A percentile compares a stretch with the other conserved stretches of the same genome.
Evolutionary conservation across 257 asterid species (phyloP).

Genomic region (Leonotis leonurus): DNA sequence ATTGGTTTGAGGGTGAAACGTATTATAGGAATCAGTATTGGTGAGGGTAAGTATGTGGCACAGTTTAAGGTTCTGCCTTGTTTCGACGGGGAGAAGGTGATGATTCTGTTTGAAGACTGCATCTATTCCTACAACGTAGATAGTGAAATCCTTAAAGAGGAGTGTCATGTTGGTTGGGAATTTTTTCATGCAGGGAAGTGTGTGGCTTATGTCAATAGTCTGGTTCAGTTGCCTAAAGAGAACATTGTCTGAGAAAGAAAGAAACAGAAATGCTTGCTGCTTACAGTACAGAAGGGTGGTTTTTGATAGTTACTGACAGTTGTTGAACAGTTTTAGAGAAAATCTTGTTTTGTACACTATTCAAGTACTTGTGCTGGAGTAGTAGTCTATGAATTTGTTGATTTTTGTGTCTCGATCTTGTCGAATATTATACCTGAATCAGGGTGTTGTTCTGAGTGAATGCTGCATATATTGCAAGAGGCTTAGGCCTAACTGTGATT

Average conservation of each 20-base stretch:
- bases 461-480: no score
- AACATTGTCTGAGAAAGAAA: background rate
- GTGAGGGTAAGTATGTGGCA: background rate
- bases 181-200: background rate
- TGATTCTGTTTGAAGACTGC: conserved; percentile 16
- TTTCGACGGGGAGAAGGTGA: conserved; percentile 21
- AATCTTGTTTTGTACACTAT: background rate
- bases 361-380: background rate
- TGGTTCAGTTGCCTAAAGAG: conserved; percentile 22
- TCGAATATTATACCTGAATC: no score
- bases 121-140: conserved; percentile 19
- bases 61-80: conserved; percentile 22
- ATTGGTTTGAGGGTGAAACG: conserved; percentile 24
- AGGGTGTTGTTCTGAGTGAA: no score
- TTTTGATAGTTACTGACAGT: no score
- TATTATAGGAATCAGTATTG: conserved; percentile 6
- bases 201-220: conserved; percentile 42
- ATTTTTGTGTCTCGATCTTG: background rate
- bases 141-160: conserved; percentile 3
- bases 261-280: background rate
- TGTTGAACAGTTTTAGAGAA: background rate
- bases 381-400: background rate
- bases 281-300: background rate
- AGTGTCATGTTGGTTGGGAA: background rate
- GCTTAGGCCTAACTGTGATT: no score